Base-by-base conservation (phyloP, 768 basidiomycete species). In the Paxillus rubicundulus region DNA sequence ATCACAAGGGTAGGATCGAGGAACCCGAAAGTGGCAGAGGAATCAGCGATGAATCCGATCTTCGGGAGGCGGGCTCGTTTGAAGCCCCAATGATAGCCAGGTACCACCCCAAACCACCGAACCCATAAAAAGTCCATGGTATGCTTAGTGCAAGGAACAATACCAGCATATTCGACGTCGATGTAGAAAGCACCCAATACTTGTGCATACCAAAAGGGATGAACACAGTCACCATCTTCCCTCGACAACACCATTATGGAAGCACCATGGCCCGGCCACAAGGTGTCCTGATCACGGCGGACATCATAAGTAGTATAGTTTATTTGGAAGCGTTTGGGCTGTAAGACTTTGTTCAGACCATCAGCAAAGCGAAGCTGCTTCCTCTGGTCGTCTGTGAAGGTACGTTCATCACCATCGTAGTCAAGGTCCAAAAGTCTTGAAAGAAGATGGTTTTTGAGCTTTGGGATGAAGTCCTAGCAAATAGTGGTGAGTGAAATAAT, bases 231-330 rank as follows among this genome's bases (percentile, higher is more conserved):
- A 1, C 24, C 5, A 34, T 49, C 27, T 59, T 52, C 3, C 52
- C 18, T 3, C n/a, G 59, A 50, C 12, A 65, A 59, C 1, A 61
- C 40, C 67, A 70, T 70, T 30, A 70, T 45, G 32, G 62, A 33
- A 33, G 45, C 27, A 12, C 56, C 57, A 12, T 43, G 49, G 1
- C 32, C 28, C 0, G 56, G 47, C 14, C 60, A 56, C 21, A 72
- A 51, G 3, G 49, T 10, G 27, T 70, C 66, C 43, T 64, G 58
- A 16, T 55, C 58, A 1, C 61, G 38, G 17, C 55, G 55, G 1
- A 72, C 34, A 49, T 71, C 60, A 7, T 70, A 71, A 0, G 64
- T 70, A 1, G 70, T 73, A 42, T 72, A 72, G 34, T 71, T 69
- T 21, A 74, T 30, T 4, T 51, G 44, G 30, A 71, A 24, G 2